Conservation (phyloP, 495 filamentous ascomycete species). For the Patellaria atrata region DNA sequence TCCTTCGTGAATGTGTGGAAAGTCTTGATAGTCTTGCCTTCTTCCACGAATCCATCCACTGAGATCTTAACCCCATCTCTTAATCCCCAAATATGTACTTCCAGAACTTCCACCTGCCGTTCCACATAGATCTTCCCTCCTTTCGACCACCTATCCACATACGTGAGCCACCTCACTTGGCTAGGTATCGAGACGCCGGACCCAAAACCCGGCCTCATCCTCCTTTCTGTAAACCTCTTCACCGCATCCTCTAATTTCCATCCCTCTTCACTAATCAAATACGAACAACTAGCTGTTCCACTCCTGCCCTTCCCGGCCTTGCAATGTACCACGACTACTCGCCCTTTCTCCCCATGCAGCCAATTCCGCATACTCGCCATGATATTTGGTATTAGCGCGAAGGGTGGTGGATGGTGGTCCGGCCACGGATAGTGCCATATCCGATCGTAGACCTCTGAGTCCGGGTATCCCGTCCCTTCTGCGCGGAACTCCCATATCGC, state of each 20-base stretch:
- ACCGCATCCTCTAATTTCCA: conserved; percentile 72
- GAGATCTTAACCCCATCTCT: conserved; percentile 75
- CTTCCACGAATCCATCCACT: conserved; percentile 72
- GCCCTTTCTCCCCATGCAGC: conserved; percentile 42
- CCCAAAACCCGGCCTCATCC: conserved; percentile 83
- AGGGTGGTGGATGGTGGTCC: conserved; percentile 93
- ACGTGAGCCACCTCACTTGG: conserved; percentile 77
- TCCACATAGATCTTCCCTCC: conserved; percentile 69
- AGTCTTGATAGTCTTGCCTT: conserved; percentile 71
- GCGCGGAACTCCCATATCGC: conserved; percentile 95
- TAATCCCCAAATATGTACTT: conserved; percentile 83
- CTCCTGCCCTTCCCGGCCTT: conserved; percentile 93
- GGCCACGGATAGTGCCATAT: conserved; percentile 90
- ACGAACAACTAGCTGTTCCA: conserved; percentile 75
- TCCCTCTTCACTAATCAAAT: conserved; percentile 78
- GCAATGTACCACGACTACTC: conserved; percentile 86
- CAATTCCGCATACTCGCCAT: conserved; percentile 83
- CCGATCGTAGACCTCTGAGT: conserved; percentile 68
- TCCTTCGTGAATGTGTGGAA: conserved; percentile 65
- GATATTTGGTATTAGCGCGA: conserved; percentile 72
- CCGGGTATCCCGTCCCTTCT: conserved; percentile 89
- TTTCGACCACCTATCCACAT: conserved; percentile 76
- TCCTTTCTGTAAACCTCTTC: conserved; percentile 64
- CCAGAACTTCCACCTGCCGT: conserved; percentile 66
- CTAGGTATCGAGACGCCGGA: conserved; percentile 85